Base-by-base conservation (phyloP, 495 filamentous ascomycete species). In the Chaetomium tenue region DNA sequence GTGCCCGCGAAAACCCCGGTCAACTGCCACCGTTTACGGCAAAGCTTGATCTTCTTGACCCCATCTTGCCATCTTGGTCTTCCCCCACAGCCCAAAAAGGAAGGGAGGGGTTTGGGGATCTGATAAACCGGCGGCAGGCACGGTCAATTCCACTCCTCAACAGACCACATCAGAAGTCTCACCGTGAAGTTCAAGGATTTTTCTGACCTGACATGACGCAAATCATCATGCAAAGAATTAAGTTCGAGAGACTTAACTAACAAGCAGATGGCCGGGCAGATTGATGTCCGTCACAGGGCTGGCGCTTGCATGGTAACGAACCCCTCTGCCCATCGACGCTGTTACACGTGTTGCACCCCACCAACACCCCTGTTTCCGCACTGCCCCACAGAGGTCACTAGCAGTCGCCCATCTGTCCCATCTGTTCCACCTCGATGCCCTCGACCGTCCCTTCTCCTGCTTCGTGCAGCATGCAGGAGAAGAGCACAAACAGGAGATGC, bases 341-440 rank as follows among this genome's bases (percentile, higher is more conserved):
- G 63, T 69, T 69, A 69, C 67, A 69, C 67, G 67, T 69, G 67
- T 69, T 64, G 62, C 37, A 64, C 66, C 62, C 66, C 66, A 65
- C 42, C 18, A 57, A 22, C 44, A 61, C 60, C 57, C 57, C 33
- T 56, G 53, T 13, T 28, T 33, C 26, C 51, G 25, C 51, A 30
- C 25, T n/a, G 51, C 51, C 51, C 51, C 51, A 33, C 51, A 54
- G 16, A 9, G 12, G 22, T 52, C 48, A 16, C 48, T 23, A 3
- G 48, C 22, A 26, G 47, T 23, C 33, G 33, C n/a, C n/a, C n/a
- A n/a, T n/a, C n/a, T n/a, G n/a, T 47, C 44, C 18, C 44, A 47
- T 20, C 47, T 47, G 22, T 46, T 59, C 18, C 57, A 47, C 25
- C 23, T 47, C 44, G n/a, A 9, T 4, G 40, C 46, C 42, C 33